Evolutionary conservation across 1,284 basidiomycete genomes (phyloP), one percentile per base, ranked within the genome.

Genomic region (Apiotrichum gamsii): DNA sequence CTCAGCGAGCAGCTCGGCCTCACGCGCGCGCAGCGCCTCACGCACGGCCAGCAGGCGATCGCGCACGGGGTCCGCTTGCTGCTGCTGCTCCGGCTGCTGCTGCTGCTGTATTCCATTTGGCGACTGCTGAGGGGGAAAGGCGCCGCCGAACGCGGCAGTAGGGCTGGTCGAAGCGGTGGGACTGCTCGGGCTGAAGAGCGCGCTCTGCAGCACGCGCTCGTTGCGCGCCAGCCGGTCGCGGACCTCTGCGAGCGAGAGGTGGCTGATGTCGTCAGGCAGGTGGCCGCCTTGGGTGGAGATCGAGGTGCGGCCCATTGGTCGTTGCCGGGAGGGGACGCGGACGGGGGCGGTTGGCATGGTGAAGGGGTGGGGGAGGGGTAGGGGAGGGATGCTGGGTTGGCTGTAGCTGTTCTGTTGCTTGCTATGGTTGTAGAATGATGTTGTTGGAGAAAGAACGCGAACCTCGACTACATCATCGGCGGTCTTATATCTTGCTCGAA

Each of bases 221-320:
- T 70, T 70, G 4, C 68, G 59, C n/a, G 55, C 60, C 2, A 70
- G 53, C 8, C 68, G 60, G 10, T 60, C 60, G 13, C 59, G 61
- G 13, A 69, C 58, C 45, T 69, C 61, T 11, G 50, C 34, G 3
- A 70, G 56, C 19, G 56, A 50, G 20, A 70, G 57, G 35, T 49
- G 43, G 25, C 58, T 43, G 6, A 69, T 58, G 29, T 69, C 66
- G 37, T 65, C 65, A 11, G 31, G n/a, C n/a, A n/a, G n/a, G n/a
- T n/a, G n/a, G n/a, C n/a, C n/a, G n/a, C n/a, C n/a, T n/a, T n/a
- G n/a, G n/a, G n/a, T n/a, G n/a, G n/a, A n/a, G n/a, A n/a, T n/a
- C n/a, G n/a, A n/a, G n/a, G n/a, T n/a, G n/a, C n/a, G n/a, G n/a
- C n/a, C n/a, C n/a, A n/a, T n/a, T n/a, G n/a, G n/a, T n/a, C n/a